Percentiles rank a stretch among this genome's conserved stretches.
Evolutionary conservation across 1,284 basidiomycete genomes (phyloP).

Genomic region (Apiotrichum akiyoshidainum): DNA sequence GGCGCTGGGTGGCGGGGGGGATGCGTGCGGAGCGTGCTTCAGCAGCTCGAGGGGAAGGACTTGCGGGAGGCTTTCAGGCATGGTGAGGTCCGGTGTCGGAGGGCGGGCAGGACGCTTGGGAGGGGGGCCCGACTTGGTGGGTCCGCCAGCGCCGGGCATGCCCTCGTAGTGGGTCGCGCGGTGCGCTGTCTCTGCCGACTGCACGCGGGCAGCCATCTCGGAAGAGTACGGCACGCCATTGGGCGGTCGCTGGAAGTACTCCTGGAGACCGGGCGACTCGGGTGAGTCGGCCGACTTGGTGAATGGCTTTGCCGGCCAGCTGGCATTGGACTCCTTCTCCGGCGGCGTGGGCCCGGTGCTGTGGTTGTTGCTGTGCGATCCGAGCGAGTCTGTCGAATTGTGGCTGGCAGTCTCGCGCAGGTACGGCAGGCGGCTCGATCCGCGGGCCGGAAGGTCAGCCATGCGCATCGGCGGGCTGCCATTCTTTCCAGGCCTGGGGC

Average conservation of each 20-base stretch:
- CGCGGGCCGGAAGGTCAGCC: slow-evolving; percentile 11
- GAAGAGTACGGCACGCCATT: neutral
- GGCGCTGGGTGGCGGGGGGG: neutral
- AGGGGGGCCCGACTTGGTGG: neutral
- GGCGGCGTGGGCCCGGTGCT: no score
- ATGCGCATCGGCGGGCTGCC: neutral
- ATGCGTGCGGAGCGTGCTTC: slow-evolving; percentile 6
- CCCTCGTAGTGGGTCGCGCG: neutral
- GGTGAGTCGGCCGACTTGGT: slow-evolving; percentile 15
- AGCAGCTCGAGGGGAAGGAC: slow-evolving; percentile 13
- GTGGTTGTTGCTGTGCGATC: neutral
- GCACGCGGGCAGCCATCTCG: neutral
- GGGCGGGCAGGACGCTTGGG: slow-evolving; percentile 16
- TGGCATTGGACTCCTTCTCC: no score
- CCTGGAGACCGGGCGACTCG: slow-evolving; percentile 8
- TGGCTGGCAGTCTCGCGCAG: neutral
- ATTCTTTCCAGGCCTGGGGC: neutral
- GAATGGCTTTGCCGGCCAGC: slow-evolving; percentile 30
- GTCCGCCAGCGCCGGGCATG: neutral
- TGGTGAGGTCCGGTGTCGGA: slow-evolving; percentile 20
- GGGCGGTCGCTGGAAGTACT: neutral
- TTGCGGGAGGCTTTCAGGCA: slow-evolving; percentile 6
- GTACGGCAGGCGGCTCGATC: slow-evolving; percentile 15
- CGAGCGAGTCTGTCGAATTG: neutral
- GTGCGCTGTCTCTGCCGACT: neutral